phyloP scores from a whole-genome alignment of 768 basidiomycete genomes.

The Tulasnella sp. region DNA sequence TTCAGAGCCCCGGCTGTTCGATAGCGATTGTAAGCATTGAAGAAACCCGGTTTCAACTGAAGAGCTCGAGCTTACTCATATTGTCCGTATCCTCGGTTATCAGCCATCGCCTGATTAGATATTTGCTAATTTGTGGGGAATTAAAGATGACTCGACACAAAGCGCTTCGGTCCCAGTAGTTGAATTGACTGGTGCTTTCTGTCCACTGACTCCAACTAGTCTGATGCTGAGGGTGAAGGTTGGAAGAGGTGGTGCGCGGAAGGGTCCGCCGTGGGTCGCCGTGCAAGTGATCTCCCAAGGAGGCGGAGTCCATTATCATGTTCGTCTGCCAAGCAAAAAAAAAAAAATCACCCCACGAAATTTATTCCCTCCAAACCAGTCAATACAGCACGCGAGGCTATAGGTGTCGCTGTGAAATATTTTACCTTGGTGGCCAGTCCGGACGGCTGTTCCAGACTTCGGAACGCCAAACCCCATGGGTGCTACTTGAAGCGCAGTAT shows the following conservation, averaged over 20 bases:
- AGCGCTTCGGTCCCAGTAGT: too few relatives aligned
- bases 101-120: neutral
- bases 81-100: neutral
- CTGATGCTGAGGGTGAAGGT: neutral
- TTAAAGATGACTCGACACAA: too few relatives aligned
- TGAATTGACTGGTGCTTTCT: neutral
- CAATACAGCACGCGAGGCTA: too few relatives aligned
- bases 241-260: neutral
- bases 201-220: neutral
- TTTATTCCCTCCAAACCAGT: too few relatives aligned
- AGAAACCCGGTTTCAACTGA: neutral
- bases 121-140: too few relatives aligned
- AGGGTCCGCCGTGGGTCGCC: conserved; percentile 1
- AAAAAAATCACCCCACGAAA: too few relatives aligned
- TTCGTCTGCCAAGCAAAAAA: too few relatives aligned
- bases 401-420: too few relatives aligned
- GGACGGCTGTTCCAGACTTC: too few relatives aligned
- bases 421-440: too few relatives aligned
- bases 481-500: too few relatives aligned
- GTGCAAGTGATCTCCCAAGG: neutral
- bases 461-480: too few relatives aligned
- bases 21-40: neutral
- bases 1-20: neutral
- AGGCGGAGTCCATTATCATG: neutral
- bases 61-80: neutral